Conservation (phyloP, 805 yeast genomes). For the Wickerhamomyces bisporus region DNA sequence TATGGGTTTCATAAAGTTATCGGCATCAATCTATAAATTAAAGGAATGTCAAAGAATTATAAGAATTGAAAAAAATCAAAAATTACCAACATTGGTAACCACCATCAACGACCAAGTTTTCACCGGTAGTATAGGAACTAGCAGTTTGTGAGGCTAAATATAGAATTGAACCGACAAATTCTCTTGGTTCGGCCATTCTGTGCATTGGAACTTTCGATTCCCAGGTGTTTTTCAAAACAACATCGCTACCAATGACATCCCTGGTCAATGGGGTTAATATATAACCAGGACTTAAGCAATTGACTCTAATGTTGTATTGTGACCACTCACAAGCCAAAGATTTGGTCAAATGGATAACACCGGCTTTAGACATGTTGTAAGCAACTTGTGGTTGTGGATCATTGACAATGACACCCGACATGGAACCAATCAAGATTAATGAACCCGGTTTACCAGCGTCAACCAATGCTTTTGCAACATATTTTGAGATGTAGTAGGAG, state of each 20-base stretch:
- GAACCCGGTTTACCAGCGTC: slow-evolving; percentile 51
- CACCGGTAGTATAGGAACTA: slow-evolving; percentile 77
- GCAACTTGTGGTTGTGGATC: slow-evolving; percentile 78
- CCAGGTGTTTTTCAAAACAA: slow-evolving; percentile 66
- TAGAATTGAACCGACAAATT: slow-evolving; percentile 70
- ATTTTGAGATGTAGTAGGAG: slow-evolving; percentile 67
- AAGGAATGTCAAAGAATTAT: background rate
- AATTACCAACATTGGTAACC: slow-evolving; percentile 77
- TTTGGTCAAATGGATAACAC: slow-evolving; percentile 74
- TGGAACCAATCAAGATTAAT: slow-evolving; percentile 66
- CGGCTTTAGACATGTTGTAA: slow-evolving; percentile 84
- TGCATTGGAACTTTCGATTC: slow-evolving; percentile 67
- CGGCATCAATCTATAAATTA: too few relatives aligned
- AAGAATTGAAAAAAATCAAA: background rate
- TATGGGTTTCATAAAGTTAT: too few relatives aligned
- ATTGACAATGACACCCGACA: slow-evolving; percentile 74
- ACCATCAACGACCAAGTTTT: slow-evolving; percentile 79
- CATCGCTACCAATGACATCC: slow-evolving; percentile 55
- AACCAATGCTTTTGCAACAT: slow-evolving; percentile 65
- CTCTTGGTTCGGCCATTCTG: slow-evolving; percentile 83
- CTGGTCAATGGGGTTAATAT: slow-evolving; percentile 74
- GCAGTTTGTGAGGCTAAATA: slow-evolving; percentile 70
- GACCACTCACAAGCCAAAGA: slow-evolving; percentile 84
- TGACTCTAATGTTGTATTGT: slow-evolving; percentile 65
- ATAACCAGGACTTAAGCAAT: slow-evolving; percentile 77